Evolutionary conservation across 108 stramenopile species (phyloP).

Genomic region (Parietichytrium sp.): DNA sequence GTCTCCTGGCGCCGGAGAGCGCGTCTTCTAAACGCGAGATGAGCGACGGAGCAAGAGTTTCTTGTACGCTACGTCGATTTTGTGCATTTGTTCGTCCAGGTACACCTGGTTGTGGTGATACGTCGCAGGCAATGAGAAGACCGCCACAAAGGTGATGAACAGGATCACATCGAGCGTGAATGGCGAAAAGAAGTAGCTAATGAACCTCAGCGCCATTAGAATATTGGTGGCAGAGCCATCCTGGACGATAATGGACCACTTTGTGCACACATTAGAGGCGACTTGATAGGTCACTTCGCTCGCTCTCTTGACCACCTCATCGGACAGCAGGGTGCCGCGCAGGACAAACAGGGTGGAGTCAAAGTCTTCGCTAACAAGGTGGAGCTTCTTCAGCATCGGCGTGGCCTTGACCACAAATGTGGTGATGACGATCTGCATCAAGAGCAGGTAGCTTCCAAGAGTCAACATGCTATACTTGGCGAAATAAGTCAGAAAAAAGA

Average conservation of each 20-base stretch:
- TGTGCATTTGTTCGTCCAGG: neutral
- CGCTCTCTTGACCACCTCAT: constrained; percentile 8
- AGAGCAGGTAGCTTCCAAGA: constrained; percentile 10
- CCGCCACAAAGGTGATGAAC: constrained; percentile 13
- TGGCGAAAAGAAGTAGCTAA: constrained; percentile 4
- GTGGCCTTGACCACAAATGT: constrained; percentile 37
- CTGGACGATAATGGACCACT: neutral
- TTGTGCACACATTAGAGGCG: neutral
- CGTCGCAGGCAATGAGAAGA: constrained; percentile 22
- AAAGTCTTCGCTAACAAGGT: constrained; percentile 33
- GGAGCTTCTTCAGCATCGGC: constrained; percentile 27
- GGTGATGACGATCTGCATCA: constrained; percentile 36
- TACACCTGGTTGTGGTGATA: constrained; percentile 1
- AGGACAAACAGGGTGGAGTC: constrained; percentile 28
- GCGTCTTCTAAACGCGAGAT: no score
- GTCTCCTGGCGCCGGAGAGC: no score
- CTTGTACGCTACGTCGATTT: no score
- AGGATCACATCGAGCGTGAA: constrained; percentile 26
- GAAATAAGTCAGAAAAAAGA: neutral
- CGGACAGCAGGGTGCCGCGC: neutral
- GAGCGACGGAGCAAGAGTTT: no score
- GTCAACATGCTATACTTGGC: constrained; percentile 3
- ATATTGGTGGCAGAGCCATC: constrained; percentile 9
- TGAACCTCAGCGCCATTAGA: neutral
- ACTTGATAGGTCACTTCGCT: neutral